Evolutionary conservation across 257 asterid species (phyloP), one percentile per base, ranked within the genome.

Genomic region (Misopates orontium): DNA sequence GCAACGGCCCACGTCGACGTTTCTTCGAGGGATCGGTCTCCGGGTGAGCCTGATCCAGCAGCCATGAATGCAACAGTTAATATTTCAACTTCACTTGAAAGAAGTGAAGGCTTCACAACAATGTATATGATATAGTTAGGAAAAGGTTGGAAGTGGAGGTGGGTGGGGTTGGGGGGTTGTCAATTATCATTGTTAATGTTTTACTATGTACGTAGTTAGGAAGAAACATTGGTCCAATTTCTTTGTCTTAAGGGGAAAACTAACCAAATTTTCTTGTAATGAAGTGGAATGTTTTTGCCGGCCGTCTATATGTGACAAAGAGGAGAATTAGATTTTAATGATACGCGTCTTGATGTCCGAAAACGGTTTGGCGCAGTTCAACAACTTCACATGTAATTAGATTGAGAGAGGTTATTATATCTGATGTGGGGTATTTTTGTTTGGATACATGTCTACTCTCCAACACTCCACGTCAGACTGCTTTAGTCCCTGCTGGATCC

Each of bases 1-100:
- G 95, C 97, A 31, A 90, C 89, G 10, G 97, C 87, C 97, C 97
- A 90, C 0, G 97, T 90, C 7, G 97, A 83, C 45, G 97, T 90
- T 60, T 83, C 81, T 63, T 90, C 82, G 41, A 90, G 81, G 28
- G 97, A 67, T 44, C 86, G 76, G 3, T 81, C 91, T 40, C 71
- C 74, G 31, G 62, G 32, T 66, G 77, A 47, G 4, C 64, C 66
- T 8, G 73, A 36, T 5, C 63, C 71, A 24, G 50, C 77, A 60
- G 80, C 85, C 85, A 80, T 80, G 21, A 18, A 31, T 60, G 19
- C 22, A 47, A 3, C 1, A 40, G 6, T 2, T 44, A 23, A 8
- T 44, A 32, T 36, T 57, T 58, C 60, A 67, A 48, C 19, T 24
- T 6, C n/a, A 48, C 31, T 40, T 28, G 2, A 4, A 28, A 66